Evolutionary conservation across 2,329 filamentous ascomycete genomes (phyloP).

Genomic region (Xylariaceae sp.): DNA sequence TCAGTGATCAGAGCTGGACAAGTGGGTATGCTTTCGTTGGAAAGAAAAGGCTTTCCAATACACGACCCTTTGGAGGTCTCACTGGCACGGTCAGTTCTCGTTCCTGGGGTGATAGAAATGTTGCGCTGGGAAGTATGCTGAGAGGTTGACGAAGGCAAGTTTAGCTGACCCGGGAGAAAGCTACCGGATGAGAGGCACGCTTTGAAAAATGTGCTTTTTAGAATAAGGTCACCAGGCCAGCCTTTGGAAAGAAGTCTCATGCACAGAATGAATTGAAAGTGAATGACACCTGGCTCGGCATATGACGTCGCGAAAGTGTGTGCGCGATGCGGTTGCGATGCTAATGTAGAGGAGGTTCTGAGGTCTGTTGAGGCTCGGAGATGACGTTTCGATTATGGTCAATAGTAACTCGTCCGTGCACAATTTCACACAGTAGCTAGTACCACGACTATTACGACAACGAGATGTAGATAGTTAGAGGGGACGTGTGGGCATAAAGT

Average conservation of each 20-base stretch:
- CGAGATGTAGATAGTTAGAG: background rate
- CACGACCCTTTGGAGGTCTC: conserved; percentile 12
- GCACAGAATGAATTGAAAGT: background rate
- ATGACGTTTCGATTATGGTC: conserved; percentile 19
- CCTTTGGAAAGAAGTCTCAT: too few relatives aligned
- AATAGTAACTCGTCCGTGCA: conserved; percentile 7
- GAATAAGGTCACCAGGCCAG: too few relatives aligned
- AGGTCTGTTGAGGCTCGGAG: background rate
- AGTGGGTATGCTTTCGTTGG: background rate
- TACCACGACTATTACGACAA: background rate
- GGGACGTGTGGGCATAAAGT: background rate
- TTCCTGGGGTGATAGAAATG: conserved; percentile 12
- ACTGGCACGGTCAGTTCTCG: conserved; percentile 17
- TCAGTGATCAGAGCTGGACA: background rate
- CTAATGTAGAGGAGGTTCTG: conserved; percentile 20
- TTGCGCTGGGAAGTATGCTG: conserved; percentile 6
- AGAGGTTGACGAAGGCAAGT: conserved; percentile 7
- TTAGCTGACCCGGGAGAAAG: conserved; percentile 1
- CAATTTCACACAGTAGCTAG: conserved; percentile 3
- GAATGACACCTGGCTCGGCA: background rate
- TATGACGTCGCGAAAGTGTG: conserved; percentile 23
- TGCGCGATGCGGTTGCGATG: conserved; percentile 3
- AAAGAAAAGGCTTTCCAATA: too few relatives aligned
- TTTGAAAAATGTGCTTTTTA: too few relatives aligned
- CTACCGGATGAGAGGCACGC: conserved; percentile 7